phyloP scores from a whole-genome alignment of 2,329 filamentous ascomycete species.

The Cordyceps sp. region DNA sequence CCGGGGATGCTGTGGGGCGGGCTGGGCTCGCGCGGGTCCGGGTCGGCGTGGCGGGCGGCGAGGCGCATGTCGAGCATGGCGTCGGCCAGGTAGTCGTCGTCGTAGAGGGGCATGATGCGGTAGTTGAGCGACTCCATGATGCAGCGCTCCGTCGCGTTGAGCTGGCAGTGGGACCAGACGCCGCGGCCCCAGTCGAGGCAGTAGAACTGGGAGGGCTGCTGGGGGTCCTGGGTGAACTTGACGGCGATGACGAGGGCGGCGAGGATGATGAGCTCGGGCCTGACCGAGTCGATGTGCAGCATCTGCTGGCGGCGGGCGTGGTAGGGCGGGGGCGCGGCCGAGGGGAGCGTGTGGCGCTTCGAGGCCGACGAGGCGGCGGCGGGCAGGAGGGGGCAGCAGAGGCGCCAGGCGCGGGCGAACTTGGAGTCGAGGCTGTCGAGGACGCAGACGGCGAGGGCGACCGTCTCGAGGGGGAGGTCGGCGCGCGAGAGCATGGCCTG shows the following conservation, averaged over 20 bases:
- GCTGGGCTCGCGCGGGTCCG: constrained; percentile 11
- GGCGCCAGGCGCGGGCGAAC: constrained; percentile 46
- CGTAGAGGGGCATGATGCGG: constrained; percentile 43
- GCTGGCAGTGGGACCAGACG: constrained; percentile 42
- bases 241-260: constrained; percentile 44
- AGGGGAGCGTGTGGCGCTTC: constrained; percentile 33
- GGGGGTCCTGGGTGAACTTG: constrained; percentile 47
- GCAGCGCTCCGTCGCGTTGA: constrained; percentile 46
- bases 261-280: constrained; percentile 47
- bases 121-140: constrained; percentile 49
- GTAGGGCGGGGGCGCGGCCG: constrained; percentile 15
- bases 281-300: constrained; percentile 43
- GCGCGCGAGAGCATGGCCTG: constrained; percentile 44
- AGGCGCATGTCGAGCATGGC: constrained; percentile 48
- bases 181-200: constrained; percentile 33
- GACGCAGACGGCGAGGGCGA: constrained; percentile 49
- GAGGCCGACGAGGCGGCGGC: constrained; percentile 10
- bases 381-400: constrained; percentile 33
- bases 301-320: constrained; percentile 31
- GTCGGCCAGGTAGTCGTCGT: constrained; percentile 37
- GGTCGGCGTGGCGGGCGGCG: constrained; percentile 22
- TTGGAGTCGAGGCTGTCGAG: constrained; percentile 46
- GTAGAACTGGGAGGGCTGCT: constrained; percentile 36
- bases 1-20: constrained; percentile 13
- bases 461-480: constrained; percentile 39